Percentiles rank a stretch among this genome's conserved stretches.
phyloP scores from a whole-genome alignment of 208 protist species.

The Trypanosoma boissoni region DNA sequence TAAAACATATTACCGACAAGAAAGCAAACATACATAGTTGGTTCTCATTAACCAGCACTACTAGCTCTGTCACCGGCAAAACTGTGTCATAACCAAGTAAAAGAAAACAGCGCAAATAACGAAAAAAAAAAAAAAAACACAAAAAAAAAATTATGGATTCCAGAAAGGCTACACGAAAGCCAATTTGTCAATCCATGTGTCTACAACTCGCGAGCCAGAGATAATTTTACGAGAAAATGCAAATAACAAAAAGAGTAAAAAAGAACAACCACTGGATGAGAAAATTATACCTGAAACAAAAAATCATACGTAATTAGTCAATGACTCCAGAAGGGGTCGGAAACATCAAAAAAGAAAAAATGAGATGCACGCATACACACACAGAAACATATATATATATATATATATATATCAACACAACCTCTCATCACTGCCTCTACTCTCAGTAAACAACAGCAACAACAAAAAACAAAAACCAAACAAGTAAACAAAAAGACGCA shows the following conservation, averaged over 20 bases:
- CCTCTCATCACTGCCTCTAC: too few relatives aligned
- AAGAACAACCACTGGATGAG: neutral
- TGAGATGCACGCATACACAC: neutral
- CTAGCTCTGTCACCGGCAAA: too few relatives aligned
- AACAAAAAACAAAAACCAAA: slow-evolving; percentile 8
- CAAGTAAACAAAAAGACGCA: too few relatives aligned
- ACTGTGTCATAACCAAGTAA: too few relatives aligned
- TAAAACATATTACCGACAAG: slow-evolving; percentile 2
- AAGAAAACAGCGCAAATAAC: neutral
- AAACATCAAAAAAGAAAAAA: slow-evolving; percentile 19
- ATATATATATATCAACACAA: too few relatives aligned
- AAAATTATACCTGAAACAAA: neutral
- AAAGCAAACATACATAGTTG: neutral
- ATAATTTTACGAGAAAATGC: too few relatives aligned
- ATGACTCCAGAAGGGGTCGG: neutral
- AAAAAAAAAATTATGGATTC: slow-evolving; percentile 15
- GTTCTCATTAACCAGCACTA: slow-evolving; percentile 1
- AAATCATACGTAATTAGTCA: neutral
- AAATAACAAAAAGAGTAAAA: neutral
- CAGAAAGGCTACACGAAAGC: too few relatives aligned
- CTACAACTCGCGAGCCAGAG: slow-evolving; percentile 7
- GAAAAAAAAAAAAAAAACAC: neutral
- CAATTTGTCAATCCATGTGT: too few relatives aligned
- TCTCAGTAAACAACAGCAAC: slow-evolving; percentile 7
- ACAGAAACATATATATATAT: slow-evolving; percentile 7